Evolutionary conservation across 805 yeast genomes (phyloP), one percentile per base, ranked within the genome.

Genomic region (Zygotorulaspora chibaensis): DNA sequence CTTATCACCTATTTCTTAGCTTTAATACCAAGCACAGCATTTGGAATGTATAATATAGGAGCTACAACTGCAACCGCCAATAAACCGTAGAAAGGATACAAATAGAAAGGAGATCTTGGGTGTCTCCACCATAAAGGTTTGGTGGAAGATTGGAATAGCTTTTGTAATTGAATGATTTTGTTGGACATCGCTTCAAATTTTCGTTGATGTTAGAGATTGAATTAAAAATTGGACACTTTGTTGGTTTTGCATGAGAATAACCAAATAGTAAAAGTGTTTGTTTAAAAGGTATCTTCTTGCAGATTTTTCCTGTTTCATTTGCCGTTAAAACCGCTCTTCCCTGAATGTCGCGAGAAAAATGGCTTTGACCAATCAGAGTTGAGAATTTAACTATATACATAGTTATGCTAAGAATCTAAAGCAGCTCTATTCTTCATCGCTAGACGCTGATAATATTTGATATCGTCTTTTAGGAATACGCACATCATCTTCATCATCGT

Each of bases 31-130:
- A 73, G 66, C 52, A 80, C 63, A 58, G 93, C 90, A 71, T 88
- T 82, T 59, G 81, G 86, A 41, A 80, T 66, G 76, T 80, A 84
- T 73, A 70, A 78, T 57, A 83, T 72, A 50, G 93, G 84, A 50
- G 78, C 76, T 48, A 74, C 74, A 42, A 87, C 79, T 53, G 87
- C 73, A 50, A 83, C 74, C 45, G 86, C 71, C 68, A 86, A 82
- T 50, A 81, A 73, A 52, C 86, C 87, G 73, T 76, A 83, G 77
- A 81, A 87, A 63, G 95, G 95, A 71, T 81, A 82, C 55, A 86
- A 76, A 65, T 82, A 68, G 59, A 75, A 71, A 70, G 84, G 84
- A 55, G 93, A 79, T 64, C 81, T 77, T 62, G 84, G 84, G 67
- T 76, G 79, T 71, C 75, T 73, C 72, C 69, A 61, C 81, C 79